Conservation (phyloP, 106 monocot genomes). For the Dendrobium officinale region DNA sequence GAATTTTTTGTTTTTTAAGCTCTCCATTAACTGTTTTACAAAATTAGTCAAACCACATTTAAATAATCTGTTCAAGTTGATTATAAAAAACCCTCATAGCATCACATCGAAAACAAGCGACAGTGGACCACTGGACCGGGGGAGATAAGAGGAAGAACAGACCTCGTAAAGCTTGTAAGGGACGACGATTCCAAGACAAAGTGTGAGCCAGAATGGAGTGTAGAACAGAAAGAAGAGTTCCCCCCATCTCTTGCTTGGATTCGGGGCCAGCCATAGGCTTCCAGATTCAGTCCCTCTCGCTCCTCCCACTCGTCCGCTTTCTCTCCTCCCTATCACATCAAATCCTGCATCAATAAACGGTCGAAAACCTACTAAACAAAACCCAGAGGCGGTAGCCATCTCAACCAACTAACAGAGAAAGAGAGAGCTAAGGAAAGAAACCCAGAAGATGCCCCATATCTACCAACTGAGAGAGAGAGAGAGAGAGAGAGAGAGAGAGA, state of each 20-base stretch:
- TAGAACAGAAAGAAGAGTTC: conserved; percentile 84
- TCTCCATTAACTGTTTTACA: background rate
- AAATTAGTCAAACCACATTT: no score
- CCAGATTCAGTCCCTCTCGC: background rate
- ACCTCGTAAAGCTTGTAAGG: conserved; percentile 99
- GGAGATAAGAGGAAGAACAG: background rate
- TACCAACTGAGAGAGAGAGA: background rate
- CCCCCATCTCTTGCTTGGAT: conserved; percentile 90
- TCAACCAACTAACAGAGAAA: background rate
- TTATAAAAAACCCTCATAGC: no score
- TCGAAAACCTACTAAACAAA: background rate
- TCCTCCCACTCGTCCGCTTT: background rate
- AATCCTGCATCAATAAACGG: conserved; percentile 9
- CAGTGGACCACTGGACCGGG: background rate
- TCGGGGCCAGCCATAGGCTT: conserved; percentile 58
- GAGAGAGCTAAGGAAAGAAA: background rate
- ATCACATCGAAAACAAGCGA: background rate
- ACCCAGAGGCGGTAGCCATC: background rate
- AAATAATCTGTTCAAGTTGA: no score
- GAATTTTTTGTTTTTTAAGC: background rate
- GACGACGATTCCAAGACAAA: conserved; percentile 92
- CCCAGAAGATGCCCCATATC: background rate
- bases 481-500: background rate
- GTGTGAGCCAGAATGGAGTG: conserved; percentile 83
- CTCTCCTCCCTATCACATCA: background rate